phyloP scores from a whole-genome alignment of 2,329 filamentous ascomycete species.

The Magnaporthiopsis poae region DNA sequence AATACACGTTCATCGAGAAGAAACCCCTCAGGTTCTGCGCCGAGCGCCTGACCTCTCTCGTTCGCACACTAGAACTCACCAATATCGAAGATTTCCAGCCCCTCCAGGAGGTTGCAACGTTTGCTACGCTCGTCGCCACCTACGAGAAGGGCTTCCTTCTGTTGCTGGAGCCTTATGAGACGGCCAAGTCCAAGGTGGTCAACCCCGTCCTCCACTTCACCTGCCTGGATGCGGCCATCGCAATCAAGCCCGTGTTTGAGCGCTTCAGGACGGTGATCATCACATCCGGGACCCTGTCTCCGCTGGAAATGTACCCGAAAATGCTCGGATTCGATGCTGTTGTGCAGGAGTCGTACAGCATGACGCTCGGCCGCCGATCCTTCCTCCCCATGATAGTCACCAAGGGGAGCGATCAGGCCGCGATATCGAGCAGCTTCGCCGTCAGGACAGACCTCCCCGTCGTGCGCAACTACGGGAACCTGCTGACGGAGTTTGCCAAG shows the following conservation, averaged over 20 bases:
- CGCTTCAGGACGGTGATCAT: slow-evolving; percentile 97
- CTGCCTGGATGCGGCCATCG: slow-evolving; percentile 91
- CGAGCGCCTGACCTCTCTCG: slow-evolving; percentile 84
- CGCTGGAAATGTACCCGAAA: slow-evolving; percentile 96
- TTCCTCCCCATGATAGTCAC: slow-evolving; percentile 98
- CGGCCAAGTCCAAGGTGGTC: slow-evolving; percentile 85
- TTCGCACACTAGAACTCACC: slow-evolving; percentile 86
- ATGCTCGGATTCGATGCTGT: slow-evolving; percentile 92
- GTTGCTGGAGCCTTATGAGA: slow-evolving; percentile 95
- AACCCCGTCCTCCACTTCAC: slow-evolving; percentile 97
- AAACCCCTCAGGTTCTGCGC: slow-evolving; percentile 92
- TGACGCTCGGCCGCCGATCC: slow-evolving; percentile 89
- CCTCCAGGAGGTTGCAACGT: slow-evolving; percentile 92
- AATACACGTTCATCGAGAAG: slow-evolving; percentile 94
- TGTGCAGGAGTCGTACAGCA: slow-evolving; percentile 91
- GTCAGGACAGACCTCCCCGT: slow-evolving; percentile 92
- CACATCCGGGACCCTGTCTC: slow-evolving; percentile 92
- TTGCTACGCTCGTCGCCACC: slow-evolving; percentile 88
- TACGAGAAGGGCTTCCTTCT: slow-evolving; percentile 94
- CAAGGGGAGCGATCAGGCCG: slow-evolving; percentile 82
- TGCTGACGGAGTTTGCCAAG: slow-evolving; percentile 89
- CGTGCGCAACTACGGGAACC: slow-evolving; percentile 90
- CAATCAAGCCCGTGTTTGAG: slow-evolving; percentile 95
- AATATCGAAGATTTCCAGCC: slow-evolving; percentile 98
- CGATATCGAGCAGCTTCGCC: slow-evolving; percentile 87